These are phyloP conservation scores for Akanthomyces dipterigenus DNA, from an alignment of 2,329 filamentous ascomycete genomes.

Conservation along the genomic window DNA sequence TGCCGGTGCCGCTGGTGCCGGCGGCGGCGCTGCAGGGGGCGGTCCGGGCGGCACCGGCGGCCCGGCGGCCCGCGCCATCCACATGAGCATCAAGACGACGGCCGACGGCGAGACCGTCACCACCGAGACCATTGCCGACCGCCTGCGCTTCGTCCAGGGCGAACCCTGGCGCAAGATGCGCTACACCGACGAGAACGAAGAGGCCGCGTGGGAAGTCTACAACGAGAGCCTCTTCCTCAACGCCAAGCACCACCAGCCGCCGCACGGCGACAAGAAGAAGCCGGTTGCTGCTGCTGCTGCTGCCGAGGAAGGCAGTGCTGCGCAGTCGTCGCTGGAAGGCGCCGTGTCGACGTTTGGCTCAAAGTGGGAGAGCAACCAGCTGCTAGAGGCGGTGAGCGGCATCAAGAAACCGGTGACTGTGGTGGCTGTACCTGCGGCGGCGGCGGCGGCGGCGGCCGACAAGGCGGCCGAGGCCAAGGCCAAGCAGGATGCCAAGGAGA, in stretches of 20 bases:
- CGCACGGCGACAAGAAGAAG: constrained; percentile 3
- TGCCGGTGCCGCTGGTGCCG: constrained; percentile 11
- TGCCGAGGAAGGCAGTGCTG: not conserved
- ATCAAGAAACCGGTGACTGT: constrained; percentile 29
- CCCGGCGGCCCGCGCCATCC: constrained; percentile 65
- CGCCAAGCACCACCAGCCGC: constrained; percentile 11
- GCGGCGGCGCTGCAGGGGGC: constrained; percentile 25
- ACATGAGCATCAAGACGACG: constrained; percentile 78
- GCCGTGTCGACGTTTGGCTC: constrained; percentile 32
- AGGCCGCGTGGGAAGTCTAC: constrained; percentile 70
- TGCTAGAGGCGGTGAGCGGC: constrained; percentile 40
- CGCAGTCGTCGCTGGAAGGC: constrained; percentile 23
- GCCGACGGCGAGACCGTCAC: constrained; percentile 59
- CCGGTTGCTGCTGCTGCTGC: constrained; percentile 14
- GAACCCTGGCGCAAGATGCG: constrained; percentile 75
- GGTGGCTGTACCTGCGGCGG: constrained; percentile 3
- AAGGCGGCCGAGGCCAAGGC: constrained; percentile 19
- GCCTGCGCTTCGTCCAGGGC: constrained; percentile 69
- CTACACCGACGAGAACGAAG: constrained; percentile 76
- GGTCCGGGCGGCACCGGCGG: constrained; percentile 25
- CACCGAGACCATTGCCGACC: constrained; percentile 65
- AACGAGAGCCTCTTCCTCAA: constrained; percentile 58
- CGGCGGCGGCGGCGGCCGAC: constrained; percentile 7
- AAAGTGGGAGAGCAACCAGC: constrained; percentile 37
- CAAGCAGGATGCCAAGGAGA: constrained; percentile 21